phyloP scores from a whole-genome alignment of 2,329 filamentous ascomycete genomes.

The Cercospora zeina region DNA sequence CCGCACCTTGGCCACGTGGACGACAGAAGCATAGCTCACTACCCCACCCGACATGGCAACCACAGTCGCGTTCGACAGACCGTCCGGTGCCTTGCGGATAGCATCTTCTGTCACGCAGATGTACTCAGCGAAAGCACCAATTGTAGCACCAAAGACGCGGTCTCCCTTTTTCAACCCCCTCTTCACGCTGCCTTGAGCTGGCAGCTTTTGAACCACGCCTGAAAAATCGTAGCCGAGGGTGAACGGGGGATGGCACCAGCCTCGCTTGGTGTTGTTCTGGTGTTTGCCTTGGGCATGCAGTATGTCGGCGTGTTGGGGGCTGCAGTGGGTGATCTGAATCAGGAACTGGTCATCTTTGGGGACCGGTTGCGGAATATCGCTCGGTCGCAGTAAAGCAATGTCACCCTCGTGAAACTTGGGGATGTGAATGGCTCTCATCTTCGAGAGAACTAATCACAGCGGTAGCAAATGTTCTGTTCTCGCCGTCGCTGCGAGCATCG shows the following conservation, averaged over 20 bases:
- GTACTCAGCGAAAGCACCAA: slow-evolving; percentile 57
- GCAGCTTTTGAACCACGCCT: slow-evolving; percentile 51
- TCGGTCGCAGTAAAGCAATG: slow-evolving; percentile 34
- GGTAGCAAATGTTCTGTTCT: background rate
- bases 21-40: slow-evolving; percentile 56
- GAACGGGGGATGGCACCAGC: slow-evolving; percentile 59
- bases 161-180: slow-evolving; percentile 49
- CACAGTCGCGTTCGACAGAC: slow-evolving; percentile 51
- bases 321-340: slow-evolving; percentile 56
- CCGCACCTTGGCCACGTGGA: slow-evolving; percentile 46
- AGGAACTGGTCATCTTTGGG: slow-evolving; percentile 45
- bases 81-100: slow-evolving; percentile 50
- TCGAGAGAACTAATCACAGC: background rate
- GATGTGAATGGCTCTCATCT: slow-evolving; percentile 49
- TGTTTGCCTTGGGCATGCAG: slow-evolving; percentile 61
- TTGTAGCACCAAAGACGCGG: slow-evolving; percentile 55
- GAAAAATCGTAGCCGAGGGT: slow-evolving; percentile 58
- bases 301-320: slow-evolving; percentile 62
- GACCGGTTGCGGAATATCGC: slow-evolving; percentile 39
- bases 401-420: slow-evolving; percentile 40
- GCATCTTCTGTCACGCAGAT: slow-evolving; percentile 47
- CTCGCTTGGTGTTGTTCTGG: slow-evolving; percentile 53
- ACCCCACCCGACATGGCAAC: slow-evolving; percentile 58
- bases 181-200: slow-evolving; percentile 28
- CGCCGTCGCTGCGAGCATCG: background rate